Conservation (phyloP, 1,284 basidiomycete species). For the Microbotryum intermedium region DNA sequence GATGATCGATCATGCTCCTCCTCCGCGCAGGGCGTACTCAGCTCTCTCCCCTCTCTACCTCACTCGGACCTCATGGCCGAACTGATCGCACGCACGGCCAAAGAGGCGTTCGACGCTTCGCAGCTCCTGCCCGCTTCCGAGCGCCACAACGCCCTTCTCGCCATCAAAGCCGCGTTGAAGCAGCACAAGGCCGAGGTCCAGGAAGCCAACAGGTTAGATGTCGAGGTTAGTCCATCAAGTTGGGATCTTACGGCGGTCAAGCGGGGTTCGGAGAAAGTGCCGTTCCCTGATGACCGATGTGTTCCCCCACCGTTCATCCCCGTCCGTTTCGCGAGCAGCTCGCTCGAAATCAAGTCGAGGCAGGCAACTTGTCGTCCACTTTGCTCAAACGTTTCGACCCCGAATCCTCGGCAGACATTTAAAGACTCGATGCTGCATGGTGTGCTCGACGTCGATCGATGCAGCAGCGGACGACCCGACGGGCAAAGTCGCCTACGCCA, state of each 20-base stretch:
- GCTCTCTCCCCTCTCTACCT: too few species aligned
- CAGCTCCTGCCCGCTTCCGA: constrained; percentile 63
- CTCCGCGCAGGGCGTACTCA: too few species aligned
- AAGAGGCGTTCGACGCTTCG: constrained; percentile 71
- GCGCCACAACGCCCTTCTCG: constrained; percentile 60
- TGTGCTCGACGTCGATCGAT: constrained; percentile 70
- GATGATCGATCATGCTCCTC: too few species aligned
- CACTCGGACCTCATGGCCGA: constrained; percentile 25
- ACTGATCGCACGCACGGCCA: constrained; percentile 63
- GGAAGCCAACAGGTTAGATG: constrained; percentile 67
- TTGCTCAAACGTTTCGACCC: constrained; percentile 82
- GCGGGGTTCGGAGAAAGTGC: not conserved
- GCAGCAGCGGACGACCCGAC: constrained; percentile 86
- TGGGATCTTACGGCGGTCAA: too few species aligned
- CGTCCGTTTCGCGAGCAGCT: constrained; percentile 45
- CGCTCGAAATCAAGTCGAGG: constrained; percentile 64
- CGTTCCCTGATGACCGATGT: not conserved
- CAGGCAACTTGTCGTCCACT: constrained; percentile 72
- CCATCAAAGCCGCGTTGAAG: constrained; percentile 60
- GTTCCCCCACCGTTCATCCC: too few species aligned
- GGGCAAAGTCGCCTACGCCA: constrained; percentile 78
- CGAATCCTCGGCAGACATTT: constrained; percentile 68
- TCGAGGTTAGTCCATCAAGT: constrained; percentile 49
- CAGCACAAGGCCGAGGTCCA: constrained; percentile 59
- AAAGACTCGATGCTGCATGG: constrained; percentile 89